Evolutionary conservation across 345 rosid genomes (phyloP).

Genomic region (Schrenkiella parvula): DNA sequence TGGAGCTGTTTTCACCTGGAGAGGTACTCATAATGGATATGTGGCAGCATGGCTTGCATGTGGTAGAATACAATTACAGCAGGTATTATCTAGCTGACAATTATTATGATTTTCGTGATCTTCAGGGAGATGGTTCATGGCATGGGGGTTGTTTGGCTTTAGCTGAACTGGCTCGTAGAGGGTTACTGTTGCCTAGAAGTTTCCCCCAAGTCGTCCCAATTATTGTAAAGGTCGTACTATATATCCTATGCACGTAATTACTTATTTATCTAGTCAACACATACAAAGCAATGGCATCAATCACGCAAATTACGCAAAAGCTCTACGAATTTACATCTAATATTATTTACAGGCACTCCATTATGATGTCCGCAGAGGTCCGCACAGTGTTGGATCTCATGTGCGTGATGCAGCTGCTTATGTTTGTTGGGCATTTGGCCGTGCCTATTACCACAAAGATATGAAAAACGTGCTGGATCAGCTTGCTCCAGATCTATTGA

Average conservation of each 20-base stretch:
- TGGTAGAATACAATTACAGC: slow-evolving; percentile 1
- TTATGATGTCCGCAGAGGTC: slow-evolving; percentile 97
- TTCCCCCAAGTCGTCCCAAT: slow-evolving; percentile 83
- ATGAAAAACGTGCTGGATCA: slow-evolving; percentile 83
- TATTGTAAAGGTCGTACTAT: slow-evolving; percentile 64
- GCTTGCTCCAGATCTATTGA: slow-evolving; percentile 82
- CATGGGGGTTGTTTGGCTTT: slow-evolving; percentile 98
- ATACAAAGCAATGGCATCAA: neutral
- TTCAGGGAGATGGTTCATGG: slow-evolving; percentile 99
- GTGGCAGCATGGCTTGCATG: slow-evolving; percentile 3
- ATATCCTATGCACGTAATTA: slow-evolving; percentile 14
- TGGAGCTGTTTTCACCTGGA: slow-evolving; percentile 86
- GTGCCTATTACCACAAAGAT: slow-evolving; percentile 81
- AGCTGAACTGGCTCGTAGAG: slow-evolving; percentile 95
- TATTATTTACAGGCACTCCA: slow-evolving; percentile 72
- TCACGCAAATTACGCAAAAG: neutral
- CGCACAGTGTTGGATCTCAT: slow-evolving; percentile 98
- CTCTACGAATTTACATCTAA: neutral
- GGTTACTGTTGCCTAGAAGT: slow-evolving; percentile 85
- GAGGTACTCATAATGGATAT: slow-evolving; percentile 51
- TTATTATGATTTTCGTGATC: slow-evolving; percentile 27
- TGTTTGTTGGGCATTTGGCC: slow-evolving; percentile 99
- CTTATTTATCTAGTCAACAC: slow-evolving; percentile 1
- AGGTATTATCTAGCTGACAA: slow-evolving; percentile 1
- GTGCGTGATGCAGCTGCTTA: slow-evolving; percentile 99